phyloP scores from a whole-genome alignment of 179 eudicot genomes.

The Carnegiea gigantea region DNA sequence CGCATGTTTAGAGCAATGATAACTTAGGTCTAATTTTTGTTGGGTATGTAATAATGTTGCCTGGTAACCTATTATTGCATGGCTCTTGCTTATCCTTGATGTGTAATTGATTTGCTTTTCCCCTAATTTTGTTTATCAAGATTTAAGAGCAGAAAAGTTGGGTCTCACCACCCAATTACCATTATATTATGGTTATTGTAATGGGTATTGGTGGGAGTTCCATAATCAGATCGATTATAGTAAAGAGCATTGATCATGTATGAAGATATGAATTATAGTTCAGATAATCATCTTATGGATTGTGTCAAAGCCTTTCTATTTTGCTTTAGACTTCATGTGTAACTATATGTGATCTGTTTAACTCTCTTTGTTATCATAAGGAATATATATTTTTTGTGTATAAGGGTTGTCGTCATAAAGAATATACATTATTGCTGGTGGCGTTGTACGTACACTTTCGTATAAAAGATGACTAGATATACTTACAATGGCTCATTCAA shows the following conservation, averaged over 20 bases:
- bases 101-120: constrained; percentile 17
- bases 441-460: too few relatives aligned
- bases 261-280: neutral
- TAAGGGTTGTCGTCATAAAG: neutral
- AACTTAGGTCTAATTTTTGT: neutral
- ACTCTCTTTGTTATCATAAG: neutral
- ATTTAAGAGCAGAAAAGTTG: neutral
- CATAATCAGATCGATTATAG: neutral
- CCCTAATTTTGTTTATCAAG: constrained; percentile 11
- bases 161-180: constrained; percentile 8
- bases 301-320: neutral
- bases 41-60: constrained; percentile 29
- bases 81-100: constrained; percentile 7
- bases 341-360: too few relatives aligned
- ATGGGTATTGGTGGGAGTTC: neutral
- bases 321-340: too few relatives aligned
- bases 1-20: constrained; percentile 43
- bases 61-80: constrained; percentile 27
- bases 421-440: too few relatives aligned
- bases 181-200: neutral
- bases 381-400: too few relatives aligned
- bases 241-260: neutral
- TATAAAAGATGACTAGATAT: too few relatives aligned
- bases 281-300: neutral
- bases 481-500: neutral